A percentile compares a stretch with the other conserved stretches of the same genome.
Conservation (phyloP, 2,329 filamentous ascomycete species). For the Aspergillus transmontanensis region DNA sequence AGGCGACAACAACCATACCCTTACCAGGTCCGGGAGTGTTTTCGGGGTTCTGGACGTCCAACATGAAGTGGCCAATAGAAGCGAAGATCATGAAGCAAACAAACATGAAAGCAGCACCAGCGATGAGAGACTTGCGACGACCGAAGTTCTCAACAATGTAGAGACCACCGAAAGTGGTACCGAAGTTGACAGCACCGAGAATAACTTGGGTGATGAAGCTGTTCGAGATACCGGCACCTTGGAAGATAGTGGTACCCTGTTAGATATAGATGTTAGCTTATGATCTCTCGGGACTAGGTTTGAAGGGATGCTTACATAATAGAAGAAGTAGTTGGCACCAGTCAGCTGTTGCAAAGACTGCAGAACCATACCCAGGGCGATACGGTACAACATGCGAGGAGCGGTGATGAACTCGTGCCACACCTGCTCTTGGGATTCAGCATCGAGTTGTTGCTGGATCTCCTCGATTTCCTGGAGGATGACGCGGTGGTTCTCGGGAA, state of each 20-base stretch:
- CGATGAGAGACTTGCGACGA: slow-evolving; percentile 67
- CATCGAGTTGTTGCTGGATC: slow-evolving; percentile 60
- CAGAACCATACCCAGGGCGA: slow-evolving; percentile 44
- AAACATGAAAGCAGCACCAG: slow-evolving; percentile 68
- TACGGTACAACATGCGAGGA: slow-evolving; percentile 50
- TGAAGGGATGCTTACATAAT: slow-evolving; percentile 50
- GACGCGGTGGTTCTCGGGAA: slow-evolving; percentile 55
- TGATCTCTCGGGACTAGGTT: no score
- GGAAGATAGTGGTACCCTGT: slow-evolving; percentile 54
- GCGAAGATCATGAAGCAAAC: slow-evolving; percentile 68
- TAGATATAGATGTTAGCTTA: slow-evolving; percentile 13
- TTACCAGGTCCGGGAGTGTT: slow-evolving; percentile 57
- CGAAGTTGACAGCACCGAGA: slow-evolving; percentile 67
- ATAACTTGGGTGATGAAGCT: slow-evolving; percentile 67
- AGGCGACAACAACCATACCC: slow-evolving; percentile 71
- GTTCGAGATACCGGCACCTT: slow-evolving; percentile 65
- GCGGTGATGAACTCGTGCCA: slow-evolving; percentile 49
- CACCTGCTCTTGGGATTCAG: slow-evolving; percentile 47
- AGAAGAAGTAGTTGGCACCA: slow-evolving; percentile 53
- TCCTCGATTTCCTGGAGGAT: slow-evolving; percentile 58
- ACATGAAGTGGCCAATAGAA: slow-evolving; percentile 53
- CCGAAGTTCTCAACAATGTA: slow-evolving; percentile 71
- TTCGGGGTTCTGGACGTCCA: slow-evolving; percentile 42
- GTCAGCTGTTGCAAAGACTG: slow-evolving; percentile 50
- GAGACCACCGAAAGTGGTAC: slow-evolving; percentile 65